A percentile compares a stretch with the other conserved stretches of the same genome.
phyloP scores from a whole-genome alignment of 768 basidiomycete genomes.

The Mycena rebaudengoi region DNA sequence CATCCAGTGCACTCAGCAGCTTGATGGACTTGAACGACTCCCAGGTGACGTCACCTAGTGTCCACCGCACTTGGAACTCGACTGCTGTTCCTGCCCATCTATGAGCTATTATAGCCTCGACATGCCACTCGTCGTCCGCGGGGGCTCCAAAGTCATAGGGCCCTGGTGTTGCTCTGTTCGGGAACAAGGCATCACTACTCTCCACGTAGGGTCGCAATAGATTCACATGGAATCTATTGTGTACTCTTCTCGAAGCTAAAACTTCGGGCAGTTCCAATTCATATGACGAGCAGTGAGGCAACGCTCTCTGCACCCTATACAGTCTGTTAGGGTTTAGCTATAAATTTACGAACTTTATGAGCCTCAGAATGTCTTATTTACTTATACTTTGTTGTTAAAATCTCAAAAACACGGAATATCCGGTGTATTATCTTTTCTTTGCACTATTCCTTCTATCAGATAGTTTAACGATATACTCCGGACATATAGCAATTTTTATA shows the following conservation, averaged over 20 bases:
- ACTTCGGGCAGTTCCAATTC: slow-evolving; percentile 36
- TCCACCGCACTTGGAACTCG: slow-evolving; percentile 41
- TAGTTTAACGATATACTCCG: too few relatives aligned
- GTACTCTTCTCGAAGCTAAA: slow-evolving; percentile 35
- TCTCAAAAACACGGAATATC: too few relatives aligned
- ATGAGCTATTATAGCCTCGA: slow-evolving; percentile 44
- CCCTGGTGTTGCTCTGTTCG: slow-evolving; percentile 30
- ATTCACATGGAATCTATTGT: slow-evolving; percentile 45
- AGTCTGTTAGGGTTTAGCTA: too few relatives aligned
- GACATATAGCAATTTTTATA: too few relatives aligned
- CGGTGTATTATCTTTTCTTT: too few relatives aligned
- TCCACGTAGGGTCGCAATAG: slow-evolving; percentile 37
- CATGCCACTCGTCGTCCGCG: slow-evolving; percentile 45
- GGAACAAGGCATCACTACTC: slow-evolving; percentile 47
- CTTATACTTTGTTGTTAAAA: too few relatives aligned
- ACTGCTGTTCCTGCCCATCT: slow-evolving; percentile 24
- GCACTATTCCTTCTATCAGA: too few relatives aligned
- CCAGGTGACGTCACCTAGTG: slow-evolving; percentile 42
- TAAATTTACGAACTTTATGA: too few relatives aligned
- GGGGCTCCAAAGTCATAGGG: slow-evolving; percentile 47
- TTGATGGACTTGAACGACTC: slow-evolving; percentile 30
- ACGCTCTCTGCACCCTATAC: slow-evolving; percentile 34
- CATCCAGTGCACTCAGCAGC: slow-evolving; percentile 36
- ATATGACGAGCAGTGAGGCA: slow-evolving; percentile 36
- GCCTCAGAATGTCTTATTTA: too few relatives aligned